These are phyloP conservation scores for Cytospora piceicola DNA, from an alignment of 2,329 filamentous ascomycete species.

Conservation along the genomic window DNA sequence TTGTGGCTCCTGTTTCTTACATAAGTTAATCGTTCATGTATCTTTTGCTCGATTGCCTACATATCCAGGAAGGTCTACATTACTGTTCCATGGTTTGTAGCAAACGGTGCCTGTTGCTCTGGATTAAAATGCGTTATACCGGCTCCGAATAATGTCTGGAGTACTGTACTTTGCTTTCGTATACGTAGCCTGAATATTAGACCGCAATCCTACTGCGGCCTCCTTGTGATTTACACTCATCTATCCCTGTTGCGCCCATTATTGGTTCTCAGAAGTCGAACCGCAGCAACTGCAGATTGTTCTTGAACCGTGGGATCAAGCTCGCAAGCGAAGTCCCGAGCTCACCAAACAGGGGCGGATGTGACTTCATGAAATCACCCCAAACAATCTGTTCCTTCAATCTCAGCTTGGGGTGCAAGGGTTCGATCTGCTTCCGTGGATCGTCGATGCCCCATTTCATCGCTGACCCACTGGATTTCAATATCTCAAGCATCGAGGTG, in stretches of 20 bases:
- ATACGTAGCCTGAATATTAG: too few relatives aligned
- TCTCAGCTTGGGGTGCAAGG: conserved; percentile 6
- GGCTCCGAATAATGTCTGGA: too few relatives aligned
- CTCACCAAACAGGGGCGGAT: background rate
- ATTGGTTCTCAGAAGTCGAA: background rate
- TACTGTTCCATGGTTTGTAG: too few relatives aligned
- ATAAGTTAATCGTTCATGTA: too few relatives aligned
- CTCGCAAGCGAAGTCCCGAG: background rate
- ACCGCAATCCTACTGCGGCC: background rate
- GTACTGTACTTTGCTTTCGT: too few relatives aligned
- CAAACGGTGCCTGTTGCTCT: too few relatives aligned
- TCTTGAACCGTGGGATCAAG: background rate
- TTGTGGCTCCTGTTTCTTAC: too few relatives aligned
- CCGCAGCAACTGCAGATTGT: background rate
- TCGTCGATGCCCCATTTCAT: conserved; percentile 15
- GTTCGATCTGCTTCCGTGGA: conserved; percentile 2
- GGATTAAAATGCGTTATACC: too few relatives aligned
- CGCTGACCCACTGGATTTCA: background rate
- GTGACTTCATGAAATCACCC: background rate
- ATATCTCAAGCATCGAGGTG: background rate
- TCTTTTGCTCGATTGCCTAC: too few relatives aligned
- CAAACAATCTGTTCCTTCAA: background rate
- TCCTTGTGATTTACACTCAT: background rate
- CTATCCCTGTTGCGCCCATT: background rate
- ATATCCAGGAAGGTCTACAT: too few relatives aligned